A percentile compares a stretch with the other conserved stretches of the same genome.
phyloP scores from a whole-genome alignment of 2,329 filamentous ascomycete species.

The Aschersonia sp. region DNA sequence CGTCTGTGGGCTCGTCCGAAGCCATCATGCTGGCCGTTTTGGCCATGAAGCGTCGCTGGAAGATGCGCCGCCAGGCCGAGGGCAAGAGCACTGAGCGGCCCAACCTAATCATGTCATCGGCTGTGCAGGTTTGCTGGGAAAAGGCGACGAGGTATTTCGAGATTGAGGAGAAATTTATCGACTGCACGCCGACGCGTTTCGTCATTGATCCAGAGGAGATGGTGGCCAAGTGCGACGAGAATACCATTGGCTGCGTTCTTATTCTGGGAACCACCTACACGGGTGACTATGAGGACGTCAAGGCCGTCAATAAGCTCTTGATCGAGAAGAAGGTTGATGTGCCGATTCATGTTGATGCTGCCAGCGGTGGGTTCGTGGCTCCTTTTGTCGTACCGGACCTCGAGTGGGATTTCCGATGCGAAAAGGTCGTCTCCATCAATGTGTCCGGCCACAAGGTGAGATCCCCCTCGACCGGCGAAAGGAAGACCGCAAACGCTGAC shows the following conservation, averaged over 20 bases:
- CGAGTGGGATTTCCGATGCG: constrained; percentile 82
- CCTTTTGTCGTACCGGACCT: constrained; percentile 78
- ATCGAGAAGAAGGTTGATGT: constrained; percentile 60
- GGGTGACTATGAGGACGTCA: constrained; percentile 88
- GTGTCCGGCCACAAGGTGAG: constrained; percentile 73
- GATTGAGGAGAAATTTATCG: constrained; percentile 73
- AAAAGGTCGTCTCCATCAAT: constrained; percentile 86
- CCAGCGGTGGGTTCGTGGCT: constrained; percentile 81
- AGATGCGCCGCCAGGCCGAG: constrained; percentile 65
- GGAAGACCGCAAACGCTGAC: neutral
- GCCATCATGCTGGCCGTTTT: constrained; percentile 60
- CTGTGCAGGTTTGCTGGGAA: constrained; percentile 96
- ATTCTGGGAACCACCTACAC: constrained; percentile 93
- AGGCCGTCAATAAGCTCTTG: constrained; percentile 79
- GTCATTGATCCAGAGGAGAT: constrained; percentile 50
- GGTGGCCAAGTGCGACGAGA: constrained; percentile 18
- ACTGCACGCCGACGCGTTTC: constrained; percentile 45
- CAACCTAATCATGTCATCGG: constrained; percentile 91
- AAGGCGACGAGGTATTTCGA: constrained; percentile 85
- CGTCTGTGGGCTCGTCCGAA: constrained; percentile 79
- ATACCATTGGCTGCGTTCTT: constrained; percentile 68
- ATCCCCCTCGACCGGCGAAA: too few relatives aligned
- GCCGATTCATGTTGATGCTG: constrained; percentile 88
- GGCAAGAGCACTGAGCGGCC: constrained; percentile 70
- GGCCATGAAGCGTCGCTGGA: constrained; percentile 58